Evolutionary conservation across 306 rosid genomes (phyloP), one percentile per base, ranked within the genome.

Genomic region (Astragalus membranaceus): DNA sequence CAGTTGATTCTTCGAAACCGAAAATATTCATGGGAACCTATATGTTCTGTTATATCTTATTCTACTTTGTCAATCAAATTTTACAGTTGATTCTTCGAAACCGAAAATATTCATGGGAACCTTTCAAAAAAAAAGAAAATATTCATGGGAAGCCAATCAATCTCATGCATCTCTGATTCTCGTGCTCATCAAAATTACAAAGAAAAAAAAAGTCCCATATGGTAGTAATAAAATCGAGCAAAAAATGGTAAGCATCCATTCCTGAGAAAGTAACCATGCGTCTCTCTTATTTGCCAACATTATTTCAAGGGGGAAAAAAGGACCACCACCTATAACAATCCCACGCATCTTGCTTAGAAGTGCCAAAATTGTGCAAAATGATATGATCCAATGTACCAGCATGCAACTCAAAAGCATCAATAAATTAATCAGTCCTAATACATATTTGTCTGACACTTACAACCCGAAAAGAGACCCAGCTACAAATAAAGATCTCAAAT

Each of bases 401-500:
- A 67, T 75, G 49, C 62, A 69, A 61, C 64, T 68, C 64, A 62
- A 60, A 26, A 42, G 60, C 58, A 16, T 39, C 13, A 49, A 69
- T 70, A 72, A 69, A 69, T 80, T 75, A 75, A 75, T 63, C 36
- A 39, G 72, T 61, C 49, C 70, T 49, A 33, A 30, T 77, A 73
- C 37, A 67, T 33, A 54, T 32, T 60, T 15, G 32, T 23, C 80
- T 52, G 49, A 69, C 39, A 61, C 30, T 55, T 20, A 47, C 72
- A 42, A 39, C 76, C 75, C 47, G 13, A 32, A 16, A 49, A 41
- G 72, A 52, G 67, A 70, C 61, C 84, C 53, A 58, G 62, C 75
- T 64, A 75, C 43, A 68, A 77, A 64, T 80, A 82, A 74, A 78
- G 55, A 76, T 78, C 84, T 81, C 77, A 55, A 71, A 84, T 81